A percentile compares a stretch with the other conserved stretches of the same genome.
phyloP scores from a whole-genome alignment of 192 early-diverging fungal species.

The Entomortierella beljakovae region DNA sequence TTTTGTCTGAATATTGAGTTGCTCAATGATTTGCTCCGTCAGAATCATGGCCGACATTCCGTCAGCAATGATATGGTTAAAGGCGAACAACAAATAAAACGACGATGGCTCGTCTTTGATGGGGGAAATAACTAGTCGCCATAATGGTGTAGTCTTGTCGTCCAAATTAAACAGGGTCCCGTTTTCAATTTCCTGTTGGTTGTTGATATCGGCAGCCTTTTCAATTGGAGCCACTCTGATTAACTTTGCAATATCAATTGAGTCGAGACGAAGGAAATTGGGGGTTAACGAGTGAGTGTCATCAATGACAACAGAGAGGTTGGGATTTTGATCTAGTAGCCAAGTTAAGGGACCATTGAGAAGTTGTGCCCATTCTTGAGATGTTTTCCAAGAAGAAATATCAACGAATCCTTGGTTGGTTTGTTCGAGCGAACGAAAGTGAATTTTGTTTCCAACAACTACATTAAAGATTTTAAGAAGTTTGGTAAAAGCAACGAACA shows the following conservation, averaged over 20 bases:
- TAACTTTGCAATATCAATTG: constrained; percentile 2
- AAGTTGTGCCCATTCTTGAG: neutral
- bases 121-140: constrained; percentile 22
- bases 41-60: constrained; percentile 36
- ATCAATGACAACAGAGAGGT: neutral
- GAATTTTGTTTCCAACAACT: no score
- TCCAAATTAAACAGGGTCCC: constrained; percentile 30
- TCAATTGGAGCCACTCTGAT: constrained; percentile 11
- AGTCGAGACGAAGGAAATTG: constrained; percentile 18
- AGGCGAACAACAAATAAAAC: constrained; percentile 21
- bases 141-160: constrained; percentile 15
- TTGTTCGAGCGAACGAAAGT: no score
- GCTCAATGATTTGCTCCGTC: constrained; percentile 24
- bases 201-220: neutral
- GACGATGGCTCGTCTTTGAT: neutral
- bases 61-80: constrained; percentile 42
- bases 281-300: neutral
- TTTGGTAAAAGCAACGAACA: no score
- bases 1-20: constrained; percentile 17
- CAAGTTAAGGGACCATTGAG: neutral
- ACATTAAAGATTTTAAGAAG: no score
- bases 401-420: no score
- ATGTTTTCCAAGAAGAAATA: neutral
- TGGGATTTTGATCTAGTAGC: neutral
- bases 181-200: constrained; percentile 28